Percentiles rank a stretch among this genome's conserved stretches.
Evolutionary conservation across 805 yeast species (phyloP).

Genomic region (Wickerhamomyces silvicola): DNA sequence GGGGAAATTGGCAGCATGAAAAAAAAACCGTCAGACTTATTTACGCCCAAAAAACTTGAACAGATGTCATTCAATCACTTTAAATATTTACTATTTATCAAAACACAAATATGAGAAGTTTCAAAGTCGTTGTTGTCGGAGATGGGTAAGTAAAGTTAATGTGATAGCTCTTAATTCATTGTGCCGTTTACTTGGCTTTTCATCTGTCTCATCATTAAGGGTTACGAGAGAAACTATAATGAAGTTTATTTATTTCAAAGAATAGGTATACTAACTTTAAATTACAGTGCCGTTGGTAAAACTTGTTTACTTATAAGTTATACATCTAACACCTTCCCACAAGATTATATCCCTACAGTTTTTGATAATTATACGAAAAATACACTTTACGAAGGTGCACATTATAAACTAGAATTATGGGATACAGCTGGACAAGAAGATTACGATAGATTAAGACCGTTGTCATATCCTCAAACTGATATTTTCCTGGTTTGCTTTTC

Average conservation of each 20-base stretch:
- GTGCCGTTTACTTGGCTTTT: too few species aligned
- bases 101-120: conserved; percentile 71
- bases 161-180: too few species aligned
- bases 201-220: not conserved
- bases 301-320: conserved; percentile 83
- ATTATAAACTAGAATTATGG: conserved; percentile 84
- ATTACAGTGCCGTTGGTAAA: conserved; percentile 78
- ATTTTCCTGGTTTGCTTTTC: conserved; percentile 84
- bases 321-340: conserved; percentile 89
- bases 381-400: conserved; percentile 75
- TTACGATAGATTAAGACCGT: conserved; percentile 82
- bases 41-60: too few species aligned
- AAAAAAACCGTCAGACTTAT: too few species aligned
- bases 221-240: not conserved
- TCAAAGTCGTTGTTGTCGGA: conserved; percentile 90
- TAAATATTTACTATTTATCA: too few species aligned
- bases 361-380: conserved; percentile 88
- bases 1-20: too few species aligned
- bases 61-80: too few species aligned
- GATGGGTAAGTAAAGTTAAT: conserved; percentile 67
- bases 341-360: conserved; percentile 90
- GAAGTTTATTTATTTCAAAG: not conserved
- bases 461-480: conserved; percentile 89
- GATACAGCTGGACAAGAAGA: conserved; percentile 96
- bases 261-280: conserved; percentile 5